Evolutionary conservation across 768 basidiomycete species (phyloP), one percentile per base, ranked within the genome.

Genomic region (Roridomyces roridus): DNA sequence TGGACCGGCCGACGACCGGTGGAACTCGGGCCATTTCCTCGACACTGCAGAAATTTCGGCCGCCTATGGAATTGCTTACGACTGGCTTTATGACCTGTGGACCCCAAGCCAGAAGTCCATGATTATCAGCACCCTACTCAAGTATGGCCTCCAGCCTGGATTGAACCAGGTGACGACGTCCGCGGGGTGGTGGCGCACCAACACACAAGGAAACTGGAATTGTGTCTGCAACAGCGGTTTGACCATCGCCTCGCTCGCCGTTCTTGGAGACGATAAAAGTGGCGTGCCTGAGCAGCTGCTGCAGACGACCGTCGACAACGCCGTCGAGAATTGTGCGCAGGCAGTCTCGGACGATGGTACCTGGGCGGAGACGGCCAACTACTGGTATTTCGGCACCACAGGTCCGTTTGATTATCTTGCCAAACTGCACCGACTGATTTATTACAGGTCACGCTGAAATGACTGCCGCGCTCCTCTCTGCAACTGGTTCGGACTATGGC

Each of bases 351-450:
- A 77, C 25, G 96, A 97, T 67, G 96, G 96, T 17, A 88, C 92
- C 17, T 98, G 97, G 96, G 77, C 85, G 23, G 97, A 99, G 74
- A 98, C 95, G 0, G 81, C 94, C 35, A 94, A 98, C 74, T 96
- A 94, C 69, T 96, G 93, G 92, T 93, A 92, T 74, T 98, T 96
- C 65, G 96, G 94, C 68, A 94, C 90, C 34, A 59, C 58, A 15
- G 57, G 56, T 47, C 2, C 3, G 47, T 44, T 67, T 85, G 41
- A 14, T 11, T 1, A 12, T 37, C 14, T 42, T 18, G 14, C 17
- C 44, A 23, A 18, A 10, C 12, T 17, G 2, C 26, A 49, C 17
- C 20, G 11, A 10, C 25, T 24, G 5, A 26, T 26, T 26, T 44
- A 73, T 40, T 18, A 5, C 92, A 9, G 94, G 85, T 24, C 89